A percentile compares a stretch with the other conserved stretches of the same genome.
Evolutionary conservation across 2,329 filamentous ascomycete species (phyloP).

Genomic region (Verticillium tricorpus): DNA sequence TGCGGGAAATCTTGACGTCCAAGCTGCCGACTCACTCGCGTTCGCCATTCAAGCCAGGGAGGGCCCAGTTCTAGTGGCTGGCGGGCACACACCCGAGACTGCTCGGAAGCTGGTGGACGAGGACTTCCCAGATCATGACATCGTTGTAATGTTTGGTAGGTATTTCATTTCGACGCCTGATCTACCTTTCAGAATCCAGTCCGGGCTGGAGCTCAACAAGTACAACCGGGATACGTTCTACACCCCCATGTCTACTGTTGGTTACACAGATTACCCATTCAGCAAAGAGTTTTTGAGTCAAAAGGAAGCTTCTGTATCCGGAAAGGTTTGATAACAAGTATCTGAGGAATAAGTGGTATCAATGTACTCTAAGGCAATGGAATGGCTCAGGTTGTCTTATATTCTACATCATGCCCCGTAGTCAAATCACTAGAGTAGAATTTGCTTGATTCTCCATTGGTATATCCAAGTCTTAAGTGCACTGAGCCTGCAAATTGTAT

Average conservation of each 20-base stretch:
- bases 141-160: conserved; percentile 28
- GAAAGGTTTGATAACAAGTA: too few relatives aligned
- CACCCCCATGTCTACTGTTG: conserved; percentile 4
- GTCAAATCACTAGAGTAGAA: too few relatives aligned
- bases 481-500: too few relatives aligned
- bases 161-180: conserved; percentile 26
- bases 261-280: conserved; percentile 24
- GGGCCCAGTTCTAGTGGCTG: conserved; percentile 25
- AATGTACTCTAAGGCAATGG: too few relatives aligned
- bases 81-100: conserved; percentile 21
- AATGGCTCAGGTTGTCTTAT: too few relatives aligned
- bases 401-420: too few relatives aligned
- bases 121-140: conserved; percentile 20
- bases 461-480: too few relatives aligned
- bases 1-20: conserved; percentile 33
- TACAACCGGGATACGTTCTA: conserved; percentile 25
- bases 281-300: conserved; percentile 9
- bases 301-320: conserved; percentile 13
- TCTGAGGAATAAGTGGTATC: too few relatives aligned
- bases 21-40: conserved; percentile 25
- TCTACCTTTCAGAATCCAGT: conserved; percentile 19
- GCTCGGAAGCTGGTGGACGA: conserved; percentile 25
- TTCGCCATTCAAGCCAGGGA: conserved; percentile 31
- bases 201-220: conserved; percentile 18
- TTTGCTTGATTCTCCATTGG: too few relatives aligned